These are phyloP conservation scores for Metschnikowia vanudenii DNA, from an alignment of 805 yeast genomes.

Conservation along the genomic window DNA sequence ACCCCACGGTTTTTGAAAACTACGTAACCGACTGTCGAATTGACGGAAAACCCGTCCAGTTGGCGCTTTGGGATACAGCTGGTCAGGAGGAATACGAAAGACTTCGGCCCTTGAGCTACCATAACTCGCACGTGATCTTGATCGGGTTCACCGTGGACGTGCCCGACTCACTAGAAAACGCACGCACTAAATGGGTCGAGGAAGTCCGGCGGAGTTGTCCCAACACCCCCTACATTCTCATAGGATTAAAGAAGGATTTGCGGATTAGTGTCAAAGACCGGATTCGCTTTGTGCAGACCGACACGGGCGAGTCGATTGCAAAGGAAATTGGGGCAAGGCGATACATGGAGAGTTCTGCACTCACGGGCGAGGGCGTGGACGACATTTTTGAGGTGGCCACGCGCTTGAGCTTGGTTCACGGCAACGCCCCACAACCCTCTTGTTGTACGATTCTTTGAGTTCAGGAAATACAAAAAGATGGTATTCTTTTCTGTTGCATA, in stretches of 20 bases:
- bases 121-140: constrained; percentile 81
- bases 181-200: constrained; percentile 80
- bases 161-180: constrained; percentile 82
- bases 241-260: constrained; percentile 84
- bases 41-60: constrained; percentile 86
- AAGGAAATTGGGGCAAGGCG: constrained; percentile 76
- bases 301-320: constrained; percentile 70
- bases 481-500: too few species aligned
- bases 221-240: constrained; percentile 68
- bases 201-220: constrained; percentile 84
- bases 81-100: constrained; percentile 96
- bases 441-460: constrained; percentile 38
- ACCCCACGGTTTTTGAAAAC: constrained; percentile 93
- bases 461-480: too few species aligned
- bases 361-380: constrained; percentile 94
- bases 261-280: constrained; percentile 45
- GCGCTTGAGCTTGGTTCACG: constrained; percentile 63
- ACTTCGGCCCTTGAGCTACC: constrained; percentile 81
- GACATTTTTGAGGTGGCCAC: constrained; percentile 92
- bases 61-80: constrained; percentile 94
- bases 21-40: constrained; percentile 92
- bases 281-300: constrained; percentile 49
- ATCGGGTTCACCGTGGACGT: constrained; percentile 85
- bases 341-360: constrained; percentile 85
- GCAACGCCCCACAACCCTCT: constrained; percentile 26